Conservation (phyloP, 768 basidiomycete species). For the Pulveroboletus frians region DNA sequence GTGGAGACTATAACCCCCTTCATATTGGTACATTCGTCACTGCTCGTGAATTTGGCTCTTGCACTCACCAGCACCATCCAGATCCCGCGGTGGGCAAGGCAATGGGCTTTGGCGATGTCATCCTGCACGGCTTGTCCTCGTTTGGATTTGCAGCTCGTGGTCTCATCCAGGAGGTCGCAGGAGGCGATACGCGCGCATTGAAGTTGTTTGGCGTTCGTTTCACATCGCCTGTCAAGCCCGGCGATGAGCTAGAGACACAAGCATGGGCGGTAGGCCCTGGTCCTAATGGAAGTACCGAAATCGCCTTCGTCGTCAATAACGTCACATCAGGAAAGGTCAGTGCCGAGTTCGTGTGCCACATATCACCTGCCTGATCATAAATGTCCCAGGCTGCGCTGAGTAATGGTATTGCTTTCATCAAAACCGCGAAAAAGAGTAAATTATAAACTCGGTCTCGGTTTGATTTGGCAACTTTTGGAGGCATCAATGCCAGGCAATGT, state of each 20-base stretch:
- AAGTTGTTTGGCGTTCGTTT: conserved; percentile 70
- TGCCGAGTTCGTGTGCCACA: background rate
- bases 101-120: conserved; percentile 77
- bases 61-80: conserved; percentile 19
- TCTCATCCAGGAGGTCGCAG: conserved; percentile 58
- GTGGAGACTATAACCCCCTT: conserved; percentile 75
- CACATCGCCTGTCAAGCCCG: conserved; percentile 79
- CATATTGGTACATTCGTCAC: conserved; percentile 51
- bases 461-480: background rate
- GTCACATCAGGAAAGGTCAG: conserved; percentile 54
- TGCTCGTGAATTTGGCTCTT: background rate
- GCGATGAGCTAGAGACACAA: conserved; percentile 72
- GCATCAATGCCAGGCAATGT: background rate
- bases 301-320: conserved; percentile 61
- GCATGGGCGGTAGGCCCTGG: conserved; percentile 74
- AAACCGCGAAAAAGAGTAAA: conserved; percentile 45
- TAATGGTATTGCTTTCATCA: conserved; percentile 59
- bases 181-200: conserved; percentile 55
- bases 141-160: conserved; percentile 81
- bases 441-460: conserved; percentile 23
- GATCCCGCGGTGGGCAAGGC: conserved; percentile 71
- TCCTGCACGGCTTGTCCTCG: conserved; percentile 79
- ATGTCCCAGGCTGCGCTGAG: conserved; percentile 45
- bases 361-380: background rate
- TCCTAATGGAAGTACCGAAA: conserved; percentile 51